Evolutionary conservation across 768 basidiomycete genomes (phyloP).

Genomic region (Amanita rimosa): DNA sequence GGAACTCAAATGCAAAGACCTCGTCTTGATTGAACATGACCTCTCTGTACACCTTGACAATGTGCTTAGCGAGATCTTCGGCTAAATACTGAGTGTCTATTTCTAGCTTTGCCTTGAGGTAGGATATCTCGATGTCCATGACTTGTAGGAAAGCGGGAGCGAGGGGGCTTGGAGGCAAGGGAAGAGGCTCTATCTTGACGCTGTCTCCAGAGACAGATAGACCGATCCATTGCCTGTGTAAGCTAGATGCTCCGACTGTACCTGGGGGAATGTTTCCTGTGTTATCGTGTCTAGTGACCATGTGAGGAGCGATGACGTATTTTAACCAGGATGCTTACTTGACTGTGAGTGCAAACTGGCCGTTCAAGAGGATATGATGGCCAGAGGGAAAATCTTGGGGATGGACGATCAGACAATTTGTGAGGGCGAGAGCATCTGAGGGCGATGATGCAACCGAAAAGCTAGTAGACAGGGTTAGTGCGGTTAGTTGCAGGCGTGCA

Average conservation of each 20-base stretch:
- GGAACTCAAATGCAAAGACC: constrained; percentile 77
- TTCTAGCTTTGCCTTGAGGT: constrained; percentile 41
- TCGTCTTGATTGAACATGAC: constrained; percentile 61
- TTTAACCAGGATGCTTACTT: constrained; percentile 35
- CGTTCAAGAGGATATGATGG: constrained; percentile 70
- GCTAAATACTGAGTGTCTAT: constrained; percentile 66
- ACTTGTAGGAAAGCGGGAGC: constrained; percentile 60
- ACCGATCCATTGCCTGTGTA: constrained; percentile 85
- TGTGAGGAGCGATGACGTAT: not conserved
- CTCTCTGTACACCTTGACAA: constrained; percentile 66
- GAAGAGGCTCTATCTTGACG: constrained; percentile 58
- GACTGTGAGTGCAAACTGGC: constrained; percentile 58
- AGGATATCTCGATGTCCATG: constrained; percentile 72
- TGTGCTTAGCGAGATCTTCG: constrained; percentile 73
- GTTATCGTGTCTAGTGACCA: constrained; percentile 55
- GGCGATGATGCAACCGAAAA: constrained; percentile 52
- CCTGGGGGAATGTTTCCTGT: constrained; percentile 61
- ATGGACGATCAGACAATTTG: constrained; percentile 75
- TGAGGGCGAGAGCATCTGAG: constrained; percentile 57
- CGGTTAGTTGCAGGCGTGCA: not conserved
- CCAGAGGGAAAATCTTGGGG: constrained; percentile 64
- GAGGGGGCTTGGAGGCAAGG: constrained; percentile 34
- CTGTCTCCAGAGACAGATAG: constrained; percentile 70
- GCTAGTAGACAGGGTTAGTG: constrained; percentile 20
- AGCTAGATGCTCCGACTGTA: constrained; percentile 60